A percentile compares a stretch with the other conserved stretches of the same genome.
Conservation (phyloP, 345 rosid species). For the Populus deltoides region DNA sequence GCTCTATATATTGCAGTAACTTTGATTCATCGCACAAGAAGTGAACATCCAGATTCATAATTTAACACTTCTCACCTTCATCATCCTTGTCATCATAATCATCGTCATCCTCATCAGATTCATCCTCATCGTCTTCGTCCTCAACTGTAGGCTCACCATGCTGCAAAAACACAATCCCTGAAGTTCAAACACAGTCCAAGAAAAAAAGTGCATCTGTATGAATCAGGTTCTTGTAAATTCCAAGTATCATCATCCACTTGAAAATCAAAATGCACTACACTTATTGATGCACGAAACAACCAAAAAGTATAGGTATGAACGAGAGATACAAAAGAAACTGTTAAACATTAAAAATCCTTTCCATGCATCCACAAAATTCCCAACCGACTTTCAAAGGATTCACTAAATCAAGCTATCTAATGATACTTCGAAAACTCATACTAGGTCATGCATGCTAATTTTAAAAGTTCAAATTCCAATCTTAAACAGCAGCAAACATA, state of each 20-base stretch:
- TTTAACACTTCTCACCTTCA: conserved; percentile 21
- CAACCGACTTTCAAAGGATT: not conserved
- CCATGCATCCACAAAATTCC: not conserved
- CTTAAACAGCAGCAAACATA: not conserved
- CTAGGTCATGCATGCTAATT: not conserved
- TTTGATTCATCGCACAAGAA: not conserved
- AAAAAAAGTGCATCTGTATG: not conserved
- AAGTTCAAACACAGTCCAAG: not conserved
- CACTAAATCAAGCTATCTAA: not conserved
- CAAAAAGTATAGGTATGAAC: not conserved
- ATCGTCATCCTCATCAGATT: conserved; percentile 60
- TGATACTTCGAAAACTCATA: not conserved
- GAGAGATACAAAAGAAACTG: not conserved
- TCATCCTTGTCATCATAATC: conserved; percentile 33
- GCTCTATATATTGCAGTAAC: not conserved
- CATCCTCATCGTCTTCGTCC: conserved; percentile 53
- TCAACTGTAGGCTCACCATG: conserved; percentile 58
- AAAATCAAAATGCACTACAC: not conserved
- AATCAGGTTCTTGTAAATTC: not conserved
- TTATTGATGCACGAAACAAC: not conserved
- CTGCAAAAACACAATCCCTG: conserved; percentile 20
- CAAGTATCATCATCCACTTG: not conserved
- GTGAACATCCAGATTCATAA: not conserved
- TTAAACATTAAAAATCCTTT: not conserved
- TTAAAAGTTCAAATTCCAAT: not conserved